Base-by-base conservation (phyloP, 2,329 filamentous ascomycete genomes). In the Tolypocladium ophioglossoides region DNA sequence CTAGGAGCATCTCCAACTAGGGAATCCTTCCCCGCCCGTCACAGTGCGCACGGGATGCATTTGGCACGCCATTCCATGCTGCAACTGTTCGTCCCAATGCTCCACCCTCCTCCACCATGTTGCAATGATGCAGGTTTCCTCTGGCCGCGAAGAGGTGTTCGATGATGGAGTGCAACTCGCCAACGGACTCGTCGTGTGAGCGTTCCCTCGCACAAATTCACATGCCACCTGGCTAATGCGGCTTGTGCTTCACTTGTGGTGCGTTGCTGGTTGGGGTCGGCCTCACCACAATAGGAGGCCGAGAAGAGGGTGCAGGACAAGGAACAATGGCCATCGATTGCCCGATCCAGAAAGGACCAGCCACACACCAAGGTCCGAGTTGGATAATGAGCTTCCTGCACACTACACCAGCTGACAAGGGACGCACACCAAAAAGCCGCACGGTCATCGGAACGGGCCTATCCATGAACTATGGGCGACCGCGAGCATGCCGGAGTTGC, bases 151-250 rank as follows among this genome's bases (percentile, higher is more conserved):
- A 18, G 24, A 30, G 24, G 9, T n/a, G 24, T 32, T n/a, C 10
- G 27, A 47, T 3, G 44, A 16, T 30, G 44, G 44, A 30, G 44
- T 12, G 18, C 27, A 34, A 8, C 27, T 34, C n/a, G 44, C 24
- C 24, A 12, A 11, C 22, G 7, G 9, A 9, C 24, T 30, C 9
- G 22, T 24, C 40, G 41, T 47, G 27, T 11, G 27, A 32, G 44
- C 10, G 30, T 4, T 1, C 16, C n/a, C 22, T 24, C 9, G 20
- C 34, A 50, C 22, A 53, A 57, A 56, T 60, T 66, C 64, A 66
- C 64, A 66, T 66, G 64, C 59, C 59, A 30, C 50, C 52, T 41
- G 52, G 54, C 58, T 56, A 59, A 66, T 66, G 64, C 64, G 60
- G 64, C 59, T 55, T 55, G 50, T 54, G 62, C 55, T 55, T 57